Evolutionary conservation across 73 alveolate genomes (phyloP), one percentile per base, ranked within the genome.

Genomic region (Tetrahymena borealis): DNA sequence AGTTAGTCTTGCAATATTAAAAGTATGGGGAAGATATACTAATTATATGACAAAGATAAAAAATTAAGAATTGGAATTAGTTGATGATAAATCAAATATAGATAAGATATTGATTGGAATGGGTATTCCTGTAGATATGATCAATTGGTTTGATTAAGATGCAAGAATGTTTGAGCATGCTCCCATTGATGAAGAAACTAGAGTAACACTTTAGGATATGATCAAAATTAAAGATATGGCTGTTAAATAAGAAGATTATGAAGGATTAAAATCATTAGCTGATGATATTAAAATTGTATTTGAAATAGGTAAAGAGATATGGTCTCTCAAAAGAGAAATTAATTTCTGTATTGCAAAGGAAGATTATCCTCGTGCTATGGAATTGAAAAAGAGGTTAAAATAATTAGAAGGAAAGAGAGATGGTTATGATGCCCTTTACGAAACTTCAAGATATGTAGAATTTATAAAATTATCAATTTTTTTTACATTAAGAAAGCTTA

Each of bases 171-270:
- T 96, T 93, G 95, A 96, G 78, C 96, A 98, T 78, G 99, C 99
- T 32, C 99, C 99, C 7, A 99, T 98, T 9, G 99, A 98, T 95
- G 99, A 98, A 91, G 99, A 98, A 91, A 96, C 99, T 5, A 96
- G 99, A 93, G 96, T 95, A 39, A 98, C 99, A 7, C 94, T 98
- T 7, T 94, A 95, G 39, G 99, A 98, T 91, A 96, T 98, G 97
- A 98, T 97, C 78, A 43, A 91, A 91, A 95, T 93, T 28, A 96
- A 98, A 39, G 96, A 97, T 85, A 91, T 96, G 43, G 99, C 99
- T 5, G 96, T 94, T 77, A 90, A 95, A 91, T 91, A 92, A 41
- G 96, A 98, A 93, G 99, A 98, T 95, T 98, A 95, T 95, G 99
- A 97, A 96, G 95, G 94, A 41, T 91, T 98, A 39, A 94, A 97